A percentile compares a stretch with the other conserved stretches of the same genome.
phyloP scores from a whole-genome alignment of 73 alveolate genomes.

The Tetrahymena borealis region DNA sequence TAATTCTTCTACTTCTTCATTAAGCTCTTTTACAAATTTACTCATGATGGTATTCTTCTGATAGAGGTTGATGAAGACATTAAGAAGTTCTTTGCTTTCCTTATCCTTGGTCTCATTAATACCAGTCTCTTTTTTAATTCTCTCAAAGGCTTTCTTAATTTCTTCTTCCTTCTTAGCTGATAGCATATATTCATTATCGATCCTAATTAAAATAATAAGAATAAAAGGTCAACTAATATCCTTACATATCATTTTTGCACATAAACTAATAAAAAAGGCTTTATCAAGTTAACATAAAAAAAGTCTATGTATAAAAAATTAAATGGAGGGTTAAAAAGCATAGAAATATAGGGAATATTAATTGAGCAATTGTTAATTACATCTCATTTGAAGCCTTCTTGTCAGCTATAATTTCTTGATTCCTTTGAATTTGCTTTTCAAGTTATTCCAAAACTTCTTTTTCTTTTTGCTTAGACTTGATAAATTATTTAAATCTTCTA shows the following conservation, averaged over 20 bases:
- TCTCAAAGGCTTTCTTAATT: slow-evolving; percentile 42
- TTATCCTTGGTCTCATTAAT: slow-evolving; percentile 39
- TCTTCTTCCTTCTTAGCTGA: slow-evolving; percentile 36
- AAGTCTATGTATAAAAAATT: background rate
- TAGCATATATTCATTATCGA: slow-evolving; percentile 43
- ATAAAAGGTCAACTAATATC: background rate
- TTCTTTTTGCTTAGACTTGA: slow-evolving; percentile 38
- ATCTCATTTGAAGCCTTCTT: slow-evolving; percentile 33
- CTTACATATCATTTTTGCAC: too few relatives aligned
- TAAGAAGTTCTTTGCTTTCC: slow-evolving; percentile 32
- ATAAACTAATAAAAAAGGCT: background rate
- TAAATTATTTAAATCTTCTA: slow-evolving; percentile 32
- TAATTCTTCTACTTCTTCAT: slow-evolving; percentile 38
- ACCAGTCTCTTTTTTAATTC: slow-evolving; percentile 43
- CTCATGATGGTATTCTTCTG: slow-evolving; percentile 36
- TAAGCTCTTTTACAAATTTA: slow-evolving; percentile 30
- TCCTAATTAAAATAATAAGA: background rate
- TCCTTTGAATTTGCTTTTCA: slow-evolving; percentile 26
- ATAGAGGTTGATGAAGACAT: slow-evolving; percentile 33
- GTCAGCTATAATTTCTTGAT: slow-evolving; percentile 32
- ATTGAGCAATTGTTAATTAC: background rate
- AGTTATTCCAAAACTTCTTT: slow-evolving; percentile 22
- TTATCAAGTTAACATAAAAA: background rate
- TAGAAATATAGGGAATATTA: background rate
- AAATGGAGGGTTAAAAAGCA: background rate